Conservation (phyloP, 2,329 filamentous ascomycete species). For the Drechslerella coelobrocha region DNA sequence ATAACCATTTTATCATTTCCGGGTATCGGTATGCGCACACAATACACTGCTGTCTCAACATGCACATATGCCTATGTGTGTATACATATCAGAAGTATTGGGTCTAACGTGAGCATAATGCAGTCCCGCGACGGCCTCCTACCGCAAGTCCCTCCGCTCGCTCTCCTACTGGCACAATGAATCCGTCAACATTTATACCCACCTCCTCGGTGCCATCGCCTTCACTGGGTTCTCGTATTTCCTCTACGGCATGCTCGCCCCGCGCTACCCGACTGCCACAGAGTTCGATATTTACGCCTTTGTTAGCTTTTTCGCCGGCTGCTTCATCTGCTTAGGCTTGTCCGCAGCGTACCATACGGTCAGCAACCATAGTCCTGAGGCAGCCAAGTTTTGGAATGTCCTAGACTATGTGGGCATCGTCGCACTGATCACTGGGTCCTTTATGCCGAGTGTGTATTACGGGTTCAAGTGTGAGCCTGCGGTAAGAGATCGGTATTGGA, state of each 20-base stretch:
- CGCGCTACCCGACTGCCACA: conserved; percentile 71
- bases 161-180: conserved; percentile 59
- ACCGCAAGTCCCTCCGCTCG: conserved; percentile 32
- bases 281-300: conserved; percentile 74
- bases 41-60: too few species aligned
- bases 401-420: conserved; percentile 96
- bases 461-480: conserved; percentile 75
- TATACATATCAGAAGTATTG: conserved; percentile 61
- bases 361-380: conserved; percentile 78
- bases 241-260: conserved; percentile 67
- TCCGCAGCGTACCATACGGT: conserved; percentile 85
- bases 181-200: conserved; percentile 75
- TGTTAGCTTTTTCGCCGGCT: conserved; percentile 78
- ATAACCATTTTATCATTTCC: conserved; percentile 73
- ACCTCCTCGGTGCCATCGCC: conserved; percentile 72
- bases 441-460: conserved; percentile 86
- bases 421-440: conserved; percentile 86
- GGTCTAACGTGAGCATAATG: conserved; percentile 57
- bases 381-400: conserved; percentile 86
- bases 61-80: too few species aligned
- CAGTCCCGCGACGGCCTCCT: conserved; percentile 67
- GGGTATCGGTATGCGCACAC: conserved; percentile 64
- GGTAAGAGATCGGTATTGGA: conserved; percentile 75
- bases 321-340: conserved; percentile 76
- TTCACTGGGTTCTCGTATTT: conserved; percentile 58